Evolutionary conservation across 768 basidiomycete species (phyloP).

Genomic region (Xerocomellus dryophilus): DNA sequence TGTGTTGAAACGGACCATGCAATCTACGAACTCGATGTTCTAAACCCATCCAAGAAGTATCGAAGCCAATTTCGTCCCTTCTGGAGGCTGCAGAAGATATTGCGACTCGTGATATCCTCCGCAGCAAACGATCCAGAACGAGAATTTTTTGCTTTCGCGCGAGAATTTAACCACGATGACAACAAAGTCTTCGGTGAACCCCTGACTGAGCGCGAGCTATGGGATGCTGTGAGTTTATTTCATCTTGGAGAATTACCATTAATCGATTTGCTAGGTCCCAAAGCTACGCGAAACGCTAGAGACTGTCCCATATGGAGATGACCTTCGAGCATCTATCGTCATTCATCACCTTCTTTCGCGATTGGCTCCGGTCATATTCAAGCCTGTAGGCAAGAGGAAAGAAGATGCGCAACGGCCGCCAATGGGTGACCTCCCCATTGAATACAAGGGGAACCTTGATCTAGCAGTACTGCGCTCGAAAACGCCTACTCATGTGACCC

Average conservation of each 20-base stretch:
- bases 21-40: constrained; percentile 53
- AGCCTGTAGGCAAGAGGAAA: constrained; percentile 2
- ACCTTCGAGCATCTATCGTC: constrained; percentile 19
- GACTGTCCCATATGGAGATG: constrained; percentile 18
- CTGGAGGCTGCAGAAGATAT: constrained; percentile 47
- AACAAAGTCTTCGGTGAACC: constrained; percentile 12
- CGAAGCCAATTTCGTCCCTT: constrained; percentile 42
- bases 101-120: constrained; percentile 45
- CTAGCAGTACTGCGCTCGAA: constrained; percentile 56
- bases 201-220: constrained; percentile 26
- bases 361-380: constrained; percentile 13
- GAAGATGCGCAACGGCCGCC: neutral
- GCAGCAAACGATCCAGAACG: constrained; percentile 24
- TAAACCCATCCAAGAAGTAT: constrained; percentile 46
- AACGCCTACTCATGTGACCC: constrained; percentile 60
- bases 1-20: constrained; percentile 64
- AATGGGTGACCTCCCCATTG: neutral
- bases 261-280: constrained; percentile 14
- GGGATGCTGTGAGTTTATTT: constrained; percentile 24
- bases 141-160: constrained; percentile 36
- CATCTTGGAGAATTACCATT: neutral
- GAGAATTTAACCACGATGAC: constrained; percentile 23
- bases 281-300: constrained; percentile 23
- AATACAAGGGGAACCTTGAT: constrained; percentile 46
- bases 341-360: constrained; percentile 18